Evolutionary conservation across 768 basidiomycete genomes (phyloP).

Genomic region (Termitomyces titanicus): DNA sequence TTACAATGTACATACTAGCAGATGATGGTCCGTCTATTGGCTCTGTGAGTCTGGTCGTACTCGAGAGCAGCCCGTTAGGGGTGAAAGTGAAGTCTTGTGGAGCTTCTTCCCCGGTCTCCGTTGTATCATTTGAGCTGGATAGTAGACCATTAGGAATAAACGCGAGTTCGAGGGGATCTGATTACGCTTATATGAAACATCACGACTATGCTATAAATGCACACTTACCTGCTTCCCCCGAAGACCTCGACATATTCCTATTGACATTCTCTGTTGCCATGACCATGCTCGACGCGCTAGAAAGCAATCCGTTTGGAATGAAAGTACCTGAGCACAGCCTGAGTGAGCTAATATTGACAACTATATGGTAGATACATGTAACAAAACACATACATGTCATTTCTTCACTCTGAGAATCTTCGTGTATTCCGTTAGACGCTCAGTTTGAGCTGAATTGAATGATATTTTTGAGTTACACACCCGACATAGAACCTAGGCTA

Average conservation of each 20-base stretch:
- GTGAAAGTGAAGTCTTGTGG: neutral
- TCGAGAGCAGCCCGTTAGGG: constrained; percentile 9
- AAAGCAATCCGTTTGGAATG: constrained; percentile 17
- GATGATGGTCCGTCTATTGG: neutral
- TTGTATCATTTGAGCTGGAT: neutral
- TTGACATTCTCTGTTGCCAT: neutral
- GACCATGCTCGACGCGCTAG: neutral
- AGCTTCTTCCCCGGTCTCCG: neutral
- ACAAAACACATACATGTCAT: neutral
- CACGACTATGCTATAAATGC: neutral
- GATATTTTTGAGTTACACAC: neutral
- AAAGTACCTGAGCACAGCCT: neutral
- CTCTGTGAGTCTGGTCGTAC: neutral
- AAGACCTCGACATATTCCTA: neutral
- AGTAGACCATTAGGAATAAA: constrained; percentile 6
- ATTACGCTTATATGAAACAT: neutral
- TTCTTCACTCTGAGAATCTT: neutral
- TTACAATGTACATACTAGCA: neutral
- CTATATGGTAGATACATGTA: neutral
- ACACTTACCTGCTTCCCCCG: neutral
- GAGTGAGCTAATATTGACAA: neutral
- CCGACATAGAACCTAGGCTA: neutral
- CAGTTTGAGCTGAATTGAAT: neutral
- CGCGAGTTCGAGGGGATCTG: neutral
- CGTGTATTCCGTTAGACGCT: neutral